Base-by-base conservation (phyloP, 176 grass and related monocot genomes). In the Carex littledalei region DNA sequence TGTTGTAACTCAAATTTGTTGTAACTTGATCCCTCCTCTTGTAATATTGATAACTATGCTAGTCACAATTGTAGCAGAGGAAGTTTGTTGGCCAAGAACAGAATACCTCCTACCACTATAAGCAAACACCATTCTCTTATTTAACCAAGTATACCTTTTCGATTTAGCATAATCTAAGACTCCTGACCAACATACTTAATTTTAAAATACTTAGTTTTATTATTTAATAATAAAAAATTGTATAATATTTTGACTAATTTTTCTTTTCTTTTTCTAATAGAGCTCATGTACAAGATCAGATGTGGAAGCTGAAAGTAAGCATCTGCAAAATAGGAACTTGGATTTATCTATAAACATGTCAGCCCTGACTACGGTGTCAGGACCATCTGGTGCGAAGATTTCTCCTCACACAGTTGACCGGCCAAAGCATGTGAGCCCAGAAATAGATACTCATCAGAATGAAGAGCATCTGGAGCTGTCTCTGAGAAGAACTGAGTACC, bases 281-380 rank as follows among this genome's bases (percentile, higher is more conserved):
- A 99, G 97, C 71, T 99, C 97, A 81, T 99, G 97, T 71, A 99
- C 97, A 84, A 89, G 93, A 86, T 99, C 91, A 80, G 91, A 94
- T 65, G 56, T 86, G 52, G 97, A 99, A 82, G 93, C 93, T 89
- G 93, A 96, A 79, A 92, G 97, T 89, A 91, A 86, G 63, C 81
- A 92, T 8, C 76, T 84, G 24, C 58, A 83, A 83, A 67, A 34
- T 68, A 83, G 62, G 47, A 83, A 83, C 57, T 66, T 78, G 74
- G 29, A 79, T 67, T 83, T 83, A 69, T 67, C 61, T 53, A 82
- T 65, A 61, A 82, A 82, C 59, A 82, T 63, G 35, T 82, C 34
- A 78, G 47, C 32, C 39, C 79, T 65, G 35, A 63, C 1, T 50
- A 49, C 3, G 39, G 41, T 49, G 21, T 54, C 72, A 54, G 43